Percentiles rank a stretch among this genome's conserved stretches.
These are phyloP conservation scores for Pseudogymnoascus sp. DNA, from an alignment of 2,329 filamentous ascomycete species.

Conservation along the genomic window DNA sequence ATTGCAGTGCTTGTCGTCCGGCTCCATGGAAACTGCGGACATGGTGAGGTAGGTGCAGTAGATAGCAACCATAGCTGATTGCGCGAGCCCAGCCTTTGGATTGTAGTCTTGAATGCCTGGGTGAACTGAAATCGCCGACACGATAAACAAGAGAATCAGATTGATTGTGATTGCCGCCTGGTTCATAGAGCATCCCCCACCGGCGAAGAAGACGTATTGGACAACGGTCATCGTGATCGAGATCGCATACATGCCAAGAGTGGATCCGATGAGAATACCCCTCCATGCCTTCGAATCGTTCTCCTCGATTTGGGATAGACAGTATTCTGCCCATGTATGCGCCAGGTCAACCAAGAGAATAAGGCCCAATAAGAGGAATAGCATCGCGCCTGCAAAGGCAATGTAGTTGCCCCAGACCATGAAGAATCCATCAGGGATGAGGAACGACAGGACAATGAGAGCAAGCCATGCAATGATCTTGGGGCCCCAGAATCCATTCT, in stretches of 20 bases:
- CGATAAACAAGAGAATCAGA: conserved; percentile 68
- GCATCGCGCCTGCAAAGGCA: conserved; percentile 75
- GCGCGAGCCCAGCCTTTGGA: conserved; percentile 87
- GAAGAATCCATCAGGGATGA: conserved; percentile 93
- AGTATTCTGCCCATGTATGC: conserved; percentile 95
- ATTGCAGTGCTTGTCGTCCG: conserved; percentile 90
- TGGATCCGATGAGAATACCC: conserved; percentile 80
- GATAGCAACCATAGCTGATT: conserved; percentile 91
- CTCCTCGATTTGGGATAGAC: conserved; percentile 84
- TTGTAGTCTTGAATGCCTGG: conserved; percentile 86
- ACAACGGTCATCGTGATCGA: conserved; percentile 90
- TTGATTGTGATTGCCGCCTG: conserved; percentile 94
- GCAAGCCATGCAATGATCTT: conserved; percentile 86
- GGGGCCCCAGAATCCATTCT: conserved; percentile 99
- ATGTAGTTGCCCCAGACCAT: conserved; percentile 94
- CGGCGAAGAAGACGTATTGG: conserved; percentile 95
- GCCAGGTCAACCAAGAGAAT: conserved; percentile 90
- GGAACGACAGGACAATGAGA: conserved; percentile 83
- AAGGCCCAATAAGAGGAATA: conserved; percentile 87
- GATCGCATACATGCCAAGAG: conserved; percentile 83
- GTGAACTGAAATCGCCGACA: conserved; percentile 81
- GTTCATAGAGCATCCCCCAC: conserved; percentile 81
- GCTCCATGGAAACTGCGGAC: conserved; percentile 97
- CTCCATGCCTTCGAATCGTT: conserved; percentile 81
- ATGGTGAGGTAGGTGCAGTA: conserved; percentile 99